Base-by-base conservation (phyloP, 192 early-diverging fungal genomes). In the Chytriomyces confervae region DNA sequence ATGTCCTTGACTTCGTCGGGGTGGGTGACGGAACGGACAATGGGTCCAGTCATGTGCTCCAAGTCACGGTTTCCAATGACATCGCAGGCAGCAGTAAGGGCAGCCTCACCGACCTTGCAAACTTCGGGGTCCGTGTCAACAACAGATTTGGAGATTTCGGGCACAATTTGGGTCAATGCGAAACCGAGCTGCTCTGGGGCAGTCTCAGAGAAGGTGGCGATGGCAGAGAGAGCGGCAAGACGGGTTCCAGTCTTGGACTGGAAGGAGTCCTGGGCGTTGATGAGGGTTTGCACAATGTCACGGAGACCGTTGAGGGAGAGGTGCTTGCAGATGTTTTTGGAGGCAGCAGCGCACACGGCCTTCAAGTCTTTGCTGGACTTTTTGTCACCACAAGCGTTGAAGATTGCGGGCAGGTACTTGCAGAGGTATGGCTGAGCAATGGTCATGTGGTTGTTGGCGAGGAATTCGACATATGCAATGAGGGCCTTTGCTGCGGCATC, bases 111-210 rank as follows among this genome's bases (percentile, higher is more conserved):
- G 63, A 91, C 86, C 81, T 92, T 82, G 27, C 83, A 79, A 79
- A 89, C 87, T 77, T 93, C 91, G 61, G 90, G 85, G 86, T 94
- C 94, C 71, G 92, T 92, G 84, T 93, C 94, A 89, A 92, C 92
- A 89, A 94, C 93, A 68, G 86, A 86, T 75, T 91, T 89, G 61
- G 89, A 92, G 77, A 94, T 87, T 67, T 86, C 84, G 61, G 92
- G 92, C 47, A 93, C 87, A 74, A 94, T 89, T 57, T 91, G 84
- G 46, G 86, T 83, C 10, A 89, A 76, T 63, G 75, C 75, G 20
- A 78, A 72, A 66, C 77, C 81, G 48, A 88, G 81, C 74, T 89
- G 87, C 77, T 78, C 78, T 50, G 87, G 79, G 47, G 83, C 79
- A 74, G 83, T 80, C 61, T 84, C 82, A 13, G 85, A 78, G 66